Evolutionary conservation across 345 rosid genomes (phyloP), one percentile per base, ranked within the genome.

Genomic region (Rhizophora mangle): DNA sequence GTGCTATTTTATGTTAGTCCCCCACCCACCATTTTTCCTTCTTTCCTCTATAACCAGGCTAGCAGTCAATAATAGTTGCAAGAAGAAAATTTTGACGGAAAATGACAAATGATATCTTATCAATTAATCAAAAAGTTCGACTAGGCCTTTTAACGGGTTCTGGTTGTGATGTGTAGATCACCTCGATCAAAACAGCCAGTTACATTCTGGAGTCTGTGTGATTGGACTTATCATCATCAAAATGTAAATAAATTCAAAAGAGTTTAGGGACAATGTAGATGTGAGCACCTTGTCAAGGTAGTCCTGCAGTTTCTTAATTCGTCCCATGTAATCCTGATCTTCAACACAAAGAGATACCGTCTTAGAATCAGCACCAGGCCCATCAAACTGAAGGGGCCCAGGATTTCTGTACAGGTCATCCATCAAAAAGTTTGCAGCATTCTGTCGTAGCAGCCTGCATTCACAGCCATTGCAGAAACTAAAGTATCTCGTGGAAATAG

Each of bases 251-350:
- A 43, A 8, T 15, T 49, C 37, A 8, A 24, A 18, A 46, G n/a
- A 61, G 37, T 27, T 43, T 8, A 43, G 36, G 43, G 58, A 54
- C 31, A 56, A 68, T 8, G 58, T n/a, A 21, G 27, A 60, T 0
- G 1, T 32, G 3, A 22, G 74, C 60, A 94, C 99, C 96, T 90
- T 84, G 72, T 92, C 97, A 27, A 95, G 89, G 76, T 92, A 87
- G 68, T 83, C 93, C 83, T 90, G 96, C 66, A 95, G 85, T 78
- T 86, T 76, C 90, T 95, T 92, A 70, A 92, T 92, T 66, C 98
- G 88, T 15, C 99, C 99, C 98, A 95, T 92, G 87, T 95, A 95
- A 83, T 95, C 99, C 83, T 88, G 94, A 70, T 95, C 99, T 83
- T 95, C 99, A 74, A 95, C 97, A 56, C 92, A 90, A 8, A 92